Evolutionary conservation across 208 protist species (phyloP), one percentile per base, ranked within the genome.

Genomic region (Naegleria gruberi): DNA sequence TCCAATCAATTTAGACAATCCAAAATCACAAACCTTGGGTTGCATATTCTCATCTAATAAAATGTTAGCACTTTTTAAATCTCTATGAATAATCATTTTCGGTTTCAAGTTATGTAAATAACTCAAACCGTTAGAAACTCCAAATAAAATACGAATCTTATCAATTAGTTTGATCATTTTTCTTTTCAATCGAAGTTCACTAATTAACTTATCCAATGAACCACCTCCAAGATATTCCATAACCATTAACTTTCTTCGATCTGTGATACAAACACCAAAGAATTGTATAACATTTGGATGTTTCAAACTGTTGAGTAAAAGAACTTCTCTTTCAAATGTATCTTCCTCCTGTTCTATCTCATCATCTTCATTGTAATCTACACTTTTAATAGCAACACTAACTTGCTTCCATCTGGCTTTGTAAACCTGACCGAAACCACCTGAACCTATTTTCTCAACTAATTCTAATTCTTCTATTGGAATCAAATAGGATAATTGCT

Each of bases 41-140:
- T 81, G 17, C 17, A 81, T 81, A 37, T 37, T 81, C 19, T 81
- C n/a, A 37, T 81, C 65, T 7, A 81, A 8, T 37, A 81, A 81
- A 81, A 81, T 37, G 19, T 81, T 81, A n/a, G 30, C 65, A 26
- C 17, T 8, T 37, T 81, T 81, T 37, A 81, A 81, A 37, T 81
- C 65, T 81, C 65, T 81, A 19, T 81, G 65, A 12, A 51, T 51
- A 40, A 81, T 44, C 8, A 4, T 4, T 43, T 40, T 40, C 5
- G 77, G 77, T 40, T 83, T 44, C 5, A 83, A 23, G 42, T 40
- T 44, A 83, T 83, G 77, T 83, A 83, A 83, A 83, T 83, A 83
- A 83, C 12, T 43, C 34, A 83, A 8, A 43, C 77, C 77, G 26
- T 73, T 73, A n/a, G 55, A n/a, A 15, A 73, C 55, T n/a, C 23